Conservation (phyloP, 495 filamentous ascomycete genomes). For the Penicillium fimorum region DNA sequence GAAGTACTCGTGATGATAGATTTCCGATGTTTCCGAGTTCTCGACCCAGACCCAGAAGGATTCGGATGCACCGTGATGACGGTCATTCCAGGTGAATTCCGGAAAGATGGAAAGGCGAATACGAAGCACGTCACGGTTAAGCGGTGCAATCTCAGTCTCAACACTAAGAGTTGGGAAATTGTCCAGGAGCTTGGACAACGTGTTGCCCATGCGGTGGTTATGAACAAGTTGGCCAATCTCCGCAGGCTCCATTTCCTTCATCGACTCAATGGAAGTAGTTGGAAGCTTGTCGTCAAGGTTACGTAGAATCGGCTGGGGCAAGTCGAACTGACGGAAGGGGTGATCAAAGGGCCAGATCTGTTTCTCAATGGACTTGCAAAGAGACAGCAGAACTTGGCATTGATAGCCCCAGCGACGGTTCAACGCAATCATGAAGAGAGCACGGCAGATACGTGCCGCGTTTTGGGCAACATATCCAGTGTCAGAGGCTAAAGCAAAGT, state of each 20-base stretch:
- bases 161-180: conserved; percentile 91
- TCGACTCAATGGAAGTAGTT: conserved; percentile 69
- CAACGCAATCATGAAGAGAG: conserved; percentile 94
- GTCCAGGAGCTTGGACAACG: conserved; percentile 74
- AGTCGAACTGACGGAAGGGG: conserved; percentile 91
- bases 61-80: conserved; percentile 89
- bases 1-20: conserved; percentile 97
- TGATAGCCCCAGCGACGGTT: conserved; percentile 94
- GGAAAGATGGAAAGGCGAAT: conserved; percentile 82
- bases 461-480: conserved; percentile 95
- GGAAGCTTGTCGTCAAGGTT: conserved; percentile 76
- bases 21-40: conserved; percentile 95
- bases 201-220: conserved; percentile 80
- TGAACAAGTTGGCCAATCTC: conserved; percentile 93
- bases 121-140: conserved; percentile 91
- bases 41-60: conserved; percentile 99
- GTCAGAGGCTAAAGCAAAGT: conserved; percentile 90
- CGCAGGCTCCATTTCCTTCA: conserved; percentile 86
- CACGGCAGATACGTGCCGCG: conserved; percentile 87
- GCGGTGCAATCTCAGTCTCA: conserved; percentile 89
- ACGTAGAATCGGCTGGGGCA: conserved; percentile 76
- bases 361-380: conserved; percentile 96
- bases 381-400: conserved; percentile 79
- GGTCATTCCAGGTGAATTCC: conserved; percentile 94
- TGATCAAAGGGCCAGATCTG: conserved; percentile 93